These are phyloP conservation scores for Globisporangium megalacanthum DNA, from an alignment of 352 stramenopile species.

Conservation along the genomic window DNA sequence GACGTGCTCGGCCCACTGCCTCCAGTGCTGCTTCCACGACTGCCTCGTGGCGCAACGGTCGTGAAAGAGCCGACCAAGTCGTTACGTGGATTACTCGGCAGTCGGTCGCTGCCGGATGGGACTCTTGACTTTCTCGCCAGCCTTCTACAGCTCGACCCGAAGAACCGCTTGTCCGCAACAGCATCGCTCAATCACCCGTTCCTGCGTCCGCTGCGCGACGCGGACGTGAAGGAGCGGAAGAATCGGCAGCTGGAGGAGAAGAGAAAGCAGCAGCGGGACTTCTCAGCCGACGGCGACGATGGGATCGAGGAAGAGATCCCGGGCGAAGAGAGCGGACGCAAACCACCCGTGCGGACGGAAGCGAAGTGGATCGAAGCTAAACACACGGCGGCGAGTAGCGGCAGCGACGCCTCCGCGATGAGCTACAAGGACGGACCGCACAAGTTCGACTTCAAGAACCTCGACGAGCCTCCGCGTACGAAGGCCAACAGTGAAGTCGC, in stretches of 20 bases:
- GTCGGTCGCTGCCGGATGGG: slow-evolving; percentile 38
- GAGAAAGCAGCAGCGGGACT: slow-evolving; percentile 11
- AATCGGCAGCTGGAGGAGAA: slow-evolving; percentile 40
- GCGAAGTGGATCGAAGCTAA: slow-evolving; percentile 18
- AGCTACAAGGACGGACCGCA: slow-evolving; percentile 19
- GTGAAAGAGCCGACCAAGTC: slow-evolving; percentile 38
- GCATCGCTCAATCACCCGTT: slow-evolving; percentile 57
- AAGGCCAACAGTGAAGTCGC: not conserved
- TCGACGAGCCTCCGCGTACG: slow-evolving; percentile 4
- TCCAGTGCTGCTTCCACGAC: slow-evolving; percentile 23
- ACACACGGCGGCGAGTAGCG: not conserved
- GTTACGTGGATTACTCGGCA: slow-evolving; percentile 36
- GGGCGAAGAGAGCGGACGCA: slow-evolving; percentile 21
- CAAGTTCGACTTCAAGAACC: slow-evolving; percentile 23
- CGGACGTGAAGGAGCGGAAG: slow-evolving; percentile 33
- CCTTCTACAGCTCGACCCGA: slow-evolving; percentile 62
- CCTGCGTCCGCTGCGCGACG: slow-evolving; percentile 43
- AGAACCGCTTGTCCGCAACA: slow-evolving; percentile 39
- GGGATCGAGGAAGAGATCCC: slow-evolving; percentile 80
- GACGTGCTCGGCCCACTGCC: slow-evolving; percentile 59
- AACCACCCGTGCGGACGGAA: slow-evolving; percentile 6
- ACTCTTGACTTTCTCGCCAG: slow-evolving; percentile 61
- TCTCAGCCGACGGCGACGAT: slow-evolving; percentile 29
- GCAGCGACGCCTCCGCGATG: slow-evolving; percentile 2
- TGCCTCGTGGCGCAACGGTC: slow-evolving; percentile 44